phyloP scores from a whole-genome alignment of 2,329 filamentous ascomycete species.

The Colletotrichum sp. region DNA sequence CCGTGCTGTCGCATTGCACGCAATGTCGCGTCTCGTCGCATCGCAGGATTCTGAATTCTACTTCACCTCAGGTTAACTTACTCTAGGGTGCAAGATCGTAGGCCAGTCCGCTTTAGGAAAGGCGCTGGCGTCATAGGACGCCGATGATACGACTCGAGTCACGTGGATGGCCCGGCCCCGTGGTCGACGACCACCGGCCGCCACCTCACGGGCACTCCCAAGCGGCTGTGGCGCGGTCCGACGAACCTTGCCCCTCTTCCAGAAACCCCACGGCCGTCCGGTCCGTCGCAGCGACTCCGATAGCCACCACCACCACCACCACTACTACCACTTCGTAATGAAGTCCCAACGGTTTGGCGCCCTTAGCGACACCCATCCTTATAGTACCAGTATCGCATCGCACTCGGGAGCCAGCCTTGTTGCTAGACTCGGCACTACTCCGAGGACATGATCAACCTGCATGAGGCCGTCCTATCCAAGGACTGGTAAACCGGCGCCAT shows the following conservation, averaged over 20 bases:
- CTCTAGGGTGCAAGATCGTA: background rate
- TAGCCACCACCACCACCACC: background rate
- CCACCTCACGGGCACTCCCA: constrained; percentile 1
- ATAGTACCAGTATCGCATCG: background rate
- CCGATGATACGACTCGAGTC: constrained; percentile 7
- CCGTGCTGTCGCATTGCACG: background rate
- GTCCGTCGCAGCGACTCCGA: background rate
- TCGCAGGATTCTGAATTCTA: background rate
- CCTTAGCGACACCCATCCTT: background rate
- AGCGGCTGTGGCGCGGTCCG: constrained; percentile 13
- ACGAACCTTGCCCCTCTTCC: background rate
- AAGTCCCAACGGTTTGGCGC: background rate
- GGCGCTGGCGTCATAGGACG: constrained; percentile 11
- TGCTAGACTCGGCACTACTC: background rate
- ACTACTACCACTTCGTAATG: too few relatives aligned
- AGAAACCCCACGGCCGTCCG: background rate
- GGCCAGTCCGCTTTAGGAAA: background rate
- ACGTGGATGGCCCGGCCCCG: constrained; percentile 3
- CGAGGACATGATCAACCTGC: background rate
- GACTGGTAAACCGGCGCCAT: background rate
- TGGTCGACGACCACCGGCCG: constrained; percentile 3
- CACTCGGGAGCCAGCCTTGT: background rate
- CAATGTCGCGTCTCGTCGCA: background rate
- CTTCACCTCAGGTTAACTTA: background rate
- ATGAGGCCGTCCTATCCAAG: background rate